Base-by-base conservation (phyloP, 2,329 filamentous ascomycete genomes). In the Claviceps lovelessii region DNA sequence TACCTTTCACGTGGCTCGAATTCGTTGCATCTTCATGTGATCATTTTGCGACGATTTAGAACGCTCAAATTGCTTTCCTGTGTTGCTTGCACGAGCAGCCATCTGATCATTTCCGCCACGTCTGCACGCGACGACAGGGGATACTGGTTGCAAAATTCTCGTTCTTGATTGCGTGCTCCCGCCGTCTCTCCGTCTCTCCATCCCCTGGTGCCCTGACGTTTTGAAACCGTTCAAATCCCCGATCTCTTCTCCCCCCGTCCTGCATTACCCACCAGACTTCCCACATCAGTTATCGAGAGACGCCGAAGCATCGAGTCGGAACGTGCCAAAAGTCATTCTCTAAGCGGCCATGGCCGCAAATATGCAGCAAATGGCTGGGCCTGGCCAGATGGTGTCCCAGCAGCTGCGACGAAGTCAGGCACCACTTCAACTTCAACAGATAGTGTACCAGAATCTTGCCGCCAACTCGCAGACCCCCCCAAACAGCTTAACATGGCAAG, bases 291-390 rank as follows among this genome's bases (percentile, higher is more conserved):
- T 15, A 44, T 15, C 13, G 28, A 48, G 39, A 35, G 29, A 45
- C 35, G 44, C 17, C 23, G 5, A 15, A 33, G 8, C 28, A 48
- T 49, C 37, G 52, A 44, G 23, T 23, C 28, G 1, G 33, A 37
- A 45, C 45, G 50, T 53, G 47, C 33, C 33, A 28, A 19, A 19
- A 8, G 44, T 42, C 19, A 33, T 13, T 45, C 6, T 11, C 41
- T 28, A 41, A 54, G 74, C 74, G 72, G 75, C 75, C 68, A 81
- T 82, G 78, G 78, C 78, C 71, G 77, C 75, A 64, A 80, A 79
- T 61, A 76, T 81, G 69, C 74, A 75, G 66, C 77, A 78, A 62
- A 79, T 81, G 76, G 72, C 69, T 64, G 69, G 68, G 57, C 70
- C 68, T 59, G 72, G 69, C 65, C 70, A 70, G 56, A 73, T 75